Evolutionary conservation across 140 eudicot genomes (phyloP).

Genomic region (Oenanthe javanica): DNA sequence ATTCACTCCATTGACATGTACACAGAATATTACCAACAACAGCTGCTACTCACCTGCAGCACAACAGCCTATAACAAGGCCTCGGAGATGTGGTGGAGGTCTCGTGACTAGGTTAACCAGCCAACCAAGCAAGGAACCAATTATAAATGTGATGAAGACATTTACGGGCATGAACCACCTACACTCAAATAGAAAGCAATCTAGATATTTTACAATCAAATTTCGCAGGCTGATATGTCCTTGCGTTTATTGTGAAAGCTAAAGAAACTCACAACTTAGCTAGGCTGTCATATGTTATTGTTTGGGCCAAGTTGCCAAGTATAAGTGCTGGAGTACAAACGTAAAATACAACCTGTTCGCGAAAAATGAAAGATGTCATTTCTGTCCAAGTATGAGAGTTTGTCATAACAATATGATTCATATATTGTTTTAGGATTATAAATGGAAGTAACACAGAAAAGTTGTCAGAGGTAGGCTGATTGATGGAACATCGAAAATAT

Average conservation of each 20-base stretch:
- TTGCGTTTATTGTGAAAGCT: background rate
- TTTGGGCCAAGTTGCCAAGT: slow-evolving; percentile 50
- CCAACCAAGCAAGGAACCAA: slow-evolving; percentile 52
- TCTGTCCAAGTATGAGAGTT: background rate
- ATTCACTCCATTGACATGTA: background rate
- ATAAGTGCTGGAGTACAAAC: slow-evolving; percentile 86
- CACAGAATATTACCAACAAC: background rate
- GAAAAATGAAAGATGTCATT: background rate
- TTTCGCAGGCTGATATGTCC: background rate
- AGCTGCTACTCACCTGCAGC: slow-evolving; percentile 37
- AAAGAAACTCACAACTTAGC: slow-evolving; percentile 39
- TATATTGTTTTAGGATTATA: background rate
- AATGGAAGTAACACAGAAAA: background rate
- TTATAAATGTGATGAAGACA: slow-evolving; percentile 34
- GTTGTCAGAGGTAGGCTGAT: background rate
- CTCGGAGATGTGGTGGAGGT: slow-evolving; percentile 36
- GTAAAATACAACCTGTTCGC: slow-evolving; percentile 67
- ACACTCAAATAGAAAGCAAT: background rate
- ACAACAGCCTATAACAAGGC: slow-evolving; percentile 41
- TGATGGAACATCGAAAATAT: background rate
- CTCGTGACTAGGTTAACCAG: slow-evolving; percentile 23
- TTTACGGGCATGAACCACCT: slow-evolving; percentile 67
- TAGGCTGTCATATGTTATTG: slow-evolving; percentile 63
- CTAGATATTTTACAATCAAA: background rate
- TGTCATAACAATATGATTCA: background rate